Base-by-base conservation (phyloP, 768 basidiomycete genomes). In the Leucocoprinus birnbaumii region DNA sequence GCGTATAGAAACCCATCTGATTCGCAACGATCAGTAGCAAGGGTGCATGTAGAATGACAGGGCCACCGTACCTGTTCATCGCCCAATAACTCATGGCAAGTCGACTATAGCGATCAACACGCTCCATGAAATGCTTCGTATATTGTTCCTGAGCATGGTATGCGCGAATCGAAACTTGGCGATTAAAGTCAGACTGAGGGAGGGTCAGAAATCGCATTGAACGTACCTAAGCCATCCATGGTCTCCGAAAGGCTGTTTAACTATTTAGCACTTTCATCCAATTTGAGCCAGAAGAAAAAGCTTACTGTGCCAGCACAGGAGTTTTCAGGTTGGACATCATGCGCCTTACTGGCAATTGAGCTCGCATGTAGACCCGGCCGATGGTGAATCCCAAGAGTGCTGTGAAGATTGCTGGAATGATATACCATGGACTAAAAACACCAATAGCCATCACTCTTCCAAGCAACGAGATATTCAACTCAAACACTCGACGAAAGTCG, bases 141-240 rank as follows among this genome's bases (percentile, higher is more conserved):
- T 77, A 85, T 2, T 66, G 54, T 24, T 71, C 65, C 67, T 86
- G 76, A 5, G 80, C 83, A 3, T 79, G 79, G 61, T 84, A 89
- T 0, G 87, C 87, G 31, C 86, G 75, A 54, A 89, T 82, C 10
- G 84, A 77, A 21, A 69, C 76, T 78, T 44, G 14, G 37, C 44
- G 45, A 31, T 31, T 24, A 7, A 46, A 14, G 51, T 16, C 18
- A 18, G 18, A 27, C 16, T 21, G n/a, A 19, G 14, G 7, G 4
- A 41, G 40, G 8, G n/a, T 41, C 49, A 53, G 22, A 40, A 3
- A 41, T 10, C 18, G 48, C 27, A 14, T 19, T 16, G 6, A n/a
- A 49, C 69, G 53, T 70, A 75, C 76, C 69, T 50, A 85, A 60
- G 6, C 86, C 87, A 58, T 76, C 68, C 31, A 87, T 77, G 0